Conservation (phyloP, 2,329 filamentous ascomycete genomes). For the Talaromyces sp. region DNA sequence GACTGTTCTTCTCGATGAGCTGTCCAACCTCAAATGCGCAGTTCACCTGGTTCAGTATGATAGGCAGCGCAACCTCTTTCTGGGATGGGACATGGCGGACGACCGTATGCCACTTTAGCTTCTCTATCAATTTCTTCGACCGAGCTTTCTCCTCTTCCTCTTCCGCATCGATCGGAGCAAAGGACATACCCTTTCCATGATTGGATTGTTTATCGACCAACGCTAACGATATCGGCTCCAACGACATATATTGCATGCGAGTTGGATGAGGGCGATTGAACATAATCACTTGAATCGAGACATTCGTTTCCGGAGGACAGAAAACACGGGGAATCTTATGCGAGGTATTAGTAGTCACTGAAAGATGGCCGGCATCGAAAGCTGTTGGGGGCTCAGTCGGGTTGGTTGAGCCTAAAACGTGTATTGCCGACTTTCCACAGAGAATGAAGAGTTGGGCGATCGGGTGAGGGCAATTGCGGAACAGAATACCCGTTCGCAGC, state of each 20-base stretch:
- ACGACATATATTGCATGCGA: conserved; percentile 93
- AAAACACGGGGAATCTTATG: conserved; percentile 66
- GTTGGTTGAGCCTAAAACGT: conserved; percentile 83
- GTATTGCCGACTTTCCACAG: conserved; percentile 77
- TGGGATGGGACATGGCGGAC: conserved; percentile 69
- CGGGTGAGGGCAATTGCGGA: conserved; percentile 76
- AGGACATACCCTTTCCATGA: conserved; percentile 30
- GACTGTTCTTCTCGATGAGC: conserved; percentile 82
- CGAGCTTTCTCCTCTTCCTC: conserved; percentile 66
- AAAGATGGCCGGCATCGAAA: conserved; percentile 68
- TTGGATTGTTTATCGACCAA: conserved; percentile 65
- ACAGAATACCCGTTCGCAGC: conserved; percentile 75
- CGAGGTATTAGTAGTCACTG: conserved; percentile 53
- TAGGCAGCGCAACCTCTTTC: conserved; percentile 75
- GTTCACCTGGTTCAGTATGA: conserved; percentile 90
- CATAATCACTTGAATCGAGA: conserved; percentile 80
- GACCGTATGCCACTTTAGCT: conserved; percentile 84
- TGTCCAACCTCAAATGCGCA: conserved; percentile 88
- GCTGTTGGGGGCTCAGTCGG: conserved; percentile 44
- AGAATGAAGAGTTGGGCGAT: conserved; percentile 76
- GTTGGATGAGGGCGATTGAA: conserved; percentile 82
- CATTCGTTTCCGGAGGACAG: conserved; percentile 61
- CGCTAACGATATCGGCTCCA: conserved; percentile 82
- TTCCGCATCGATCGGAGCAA: conserved; percentile 62
- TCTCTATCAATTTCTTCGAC: conserved; percentile 70